These are phyloP conservation scores for Linnemannia schmuckeri DNA, from an alignment of 192 early-diverging fungal genomes.

Conservation along the genomic window DNA sequence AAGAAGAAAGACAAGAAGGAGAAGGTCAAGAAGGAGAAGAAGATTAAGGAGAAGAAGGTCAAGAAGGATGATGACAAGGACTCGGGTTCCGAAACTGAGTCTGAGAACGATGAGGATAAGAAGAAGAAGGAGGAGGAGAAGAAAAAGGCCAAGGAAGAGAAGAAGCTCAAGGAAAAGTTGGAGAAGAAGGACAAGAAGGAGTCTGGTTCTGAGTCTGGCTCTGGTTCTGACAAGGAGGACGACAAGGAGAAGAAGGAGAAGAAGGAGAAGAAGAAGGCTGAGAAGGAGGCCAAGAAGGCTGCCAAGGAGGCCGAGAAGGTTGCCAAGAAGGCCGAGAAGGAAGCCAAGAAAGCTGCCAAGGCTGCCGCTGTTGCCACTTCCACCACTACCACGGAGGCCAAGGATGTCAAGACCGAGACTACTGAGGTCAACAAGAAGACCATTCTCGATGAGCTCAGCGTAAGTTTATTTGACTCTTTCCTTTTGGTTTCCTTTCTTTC, in stretches of 20 bases:
- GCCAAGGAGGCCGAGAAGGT: constrained; percentile 7
- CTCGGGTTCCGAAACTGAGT: not conserved
- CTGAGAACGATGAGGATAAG: not conserved
- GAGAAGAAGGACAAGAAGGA: not conserved
- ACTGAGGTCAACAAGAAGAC: constrained; percentile 9
- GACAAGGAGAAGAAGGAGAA: constrained; percentile 13
- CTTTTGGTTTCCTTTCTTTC: not conserved
- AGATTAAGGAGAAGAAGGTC: not conserved
- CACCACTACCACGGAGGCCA: not conserved
- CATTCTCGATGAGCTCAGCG: constrained; percentile 41
- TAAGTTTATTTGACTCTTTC: constrained; percentile 7
- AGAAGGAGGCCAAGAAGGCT: not conserved
- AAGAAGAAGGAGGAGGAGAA: constrained; percentile 16
- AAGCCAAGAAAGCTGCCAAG: constrained; percentile 10
- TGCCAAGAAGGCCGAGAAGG: not conserved
- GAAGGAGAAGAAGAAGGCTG: constrained; percentile 12
- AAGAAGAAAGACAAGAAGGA: constrained; percentile 17
- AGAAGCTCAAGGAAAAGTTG: constrained; percentile 14
- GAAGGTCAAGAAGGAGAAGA: constrained; percentile 2
- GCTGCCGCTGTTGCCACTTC: not conserved
- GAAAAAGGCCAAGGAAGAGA: constrained; percentile 19
- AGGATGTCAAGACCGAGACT: not conserved
- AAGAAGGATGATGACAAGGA: not conserved
- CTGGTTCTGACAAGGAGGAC: constrained; percentile 9
- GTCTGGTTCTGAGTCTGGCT: not conserved